These are phyloP conservation scores for Boletus edulis DNA, from an alignment of 768 basidiomycete species.

Conservation along the genomic window DNA sequence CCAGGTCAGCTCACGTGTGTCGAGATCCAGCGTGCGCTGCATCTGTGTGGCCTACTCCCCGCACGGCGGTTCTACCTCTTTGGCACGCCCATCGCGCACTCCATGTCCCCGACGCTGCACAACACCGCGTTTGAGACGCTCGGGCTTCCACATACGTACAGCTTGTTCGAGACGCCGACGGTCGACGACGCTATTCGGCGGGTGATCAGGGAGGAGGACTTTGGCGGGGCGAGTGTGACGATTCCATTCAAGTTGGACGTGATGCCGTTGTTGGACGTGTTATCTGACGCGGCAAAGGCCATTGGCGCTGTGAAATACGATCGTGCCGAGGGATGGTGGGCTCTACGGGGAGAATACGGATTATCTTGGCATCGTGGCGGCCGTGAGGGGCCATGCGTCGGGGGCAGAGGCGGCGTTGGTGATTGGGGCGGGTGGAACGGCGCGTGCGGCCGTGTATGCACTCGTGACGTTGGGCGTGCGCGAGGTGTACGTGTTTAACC, in stretches of 20 bases:
- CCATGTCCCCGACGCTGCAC: constrained; percentile 91
- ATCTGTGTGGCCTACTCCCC: constrained; percentile 79
- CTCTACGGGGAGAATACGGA: constrained; percentile 95
- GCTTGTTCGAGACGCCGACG: constrained; percentile 66
- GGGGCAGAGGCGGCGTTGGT: constrained; percentile 56
- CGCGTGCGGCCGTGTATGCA: constrained; percentile 92
- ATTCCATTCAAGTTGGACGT: constrained; percentile 94
- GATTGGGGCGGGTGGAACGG: constrained; percentile 94
- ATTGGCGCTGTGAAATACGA: constrained; percentile 98
- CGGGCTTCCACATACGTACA: constrained; percentile 83
- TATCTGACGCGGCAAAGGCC: constrained; percentile 76
- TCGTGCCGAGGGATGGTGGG: constrained; percentile 48
- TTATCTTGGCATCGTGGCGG: constrained; percentile 82
- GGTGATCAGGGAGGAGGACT: constrained; percentile 61
- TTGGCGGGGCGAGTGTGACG: constrained; percentile 96
- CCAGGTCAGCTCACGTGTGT: constrained; percentile 91
- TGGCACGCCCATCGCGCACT: constrained; percentile 84
- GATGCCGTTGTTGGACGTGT: constrained; percentile 74
- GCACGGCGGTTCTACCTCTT: constrained; percentile 79
- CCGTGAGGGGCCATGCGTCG: constrained; percentile 44
- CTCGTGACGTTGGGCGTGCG: constrained; percentile 64
- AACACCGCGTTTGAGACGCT: constrained; percentile 82
- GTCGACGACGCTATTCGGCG: constrained; percentile 66
- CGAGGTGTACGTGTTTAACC: constrained; percentile 84
- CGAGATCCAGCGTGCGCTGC: constrained; percentile 79